Conservation (phyloP, 169 alveolate genomes). For the Plasmodium reichenowi region DNA sequence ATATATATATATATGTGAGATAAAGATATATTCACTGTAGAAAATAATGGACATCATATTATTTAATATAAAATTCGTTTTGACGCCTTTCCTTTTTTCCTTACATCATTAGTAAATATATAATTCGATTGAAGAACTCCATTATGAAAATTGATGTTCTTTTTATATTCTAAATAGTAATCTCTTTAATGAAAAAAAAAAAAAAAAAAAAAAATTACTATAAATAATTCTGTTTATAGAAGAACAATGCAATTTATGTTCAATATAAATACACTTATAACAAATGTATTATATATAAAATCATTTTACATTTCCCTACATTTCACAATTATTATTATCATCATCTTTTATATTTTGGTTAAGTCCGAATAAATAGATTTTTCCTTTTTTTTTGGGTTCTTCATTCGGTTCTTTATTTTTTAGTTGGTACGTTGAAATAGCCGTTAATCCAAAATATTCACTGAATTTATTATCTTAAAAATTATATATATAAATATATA, state of each 20-base stretch:
- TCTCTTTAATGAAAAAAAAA: slow-evolving; percentile 23
- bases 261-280: too few relatives aligned
- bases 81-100: not conserved
- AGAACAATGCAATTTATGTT: too few relatives aligned
- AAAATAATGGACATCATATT: too few relatives aligned
- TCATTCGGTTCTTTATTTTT: slow-evolving; percentile 2
- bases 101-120: slow-evolving; percentile 54
- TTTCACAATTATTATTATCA: slow-evolving; percentile 13
- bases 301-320: not conserved
- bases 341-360: slow-evolving; percentile 12
- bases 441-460: slow-evolving; percentile 61
- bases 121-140: slow-evolving; percentile 70
- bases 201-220: not conserved
- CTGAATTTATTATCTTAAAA: slow-evolving; percentile 26
- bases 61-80: too few relatives aligned
- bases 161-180: slow-evolving; percentile 28
- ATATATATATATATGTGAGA: too few relatives aligned
- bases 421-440: slow-evolving; percentile 72
- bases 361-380: slow-evolving; percentile 36
- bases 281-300: too few relatives aligned
- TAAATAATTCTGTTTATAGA: too few relatives aligned
- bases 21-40: too few relatives aligned
- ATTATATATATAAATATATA: not conserved
- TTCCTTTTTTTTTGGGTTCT: slow-evolving; percentile 71
- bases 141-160: slow-evolving; percentile 37